Conservation (phyloP, 257 asterid species). For the Salvia splendens region DNA sequence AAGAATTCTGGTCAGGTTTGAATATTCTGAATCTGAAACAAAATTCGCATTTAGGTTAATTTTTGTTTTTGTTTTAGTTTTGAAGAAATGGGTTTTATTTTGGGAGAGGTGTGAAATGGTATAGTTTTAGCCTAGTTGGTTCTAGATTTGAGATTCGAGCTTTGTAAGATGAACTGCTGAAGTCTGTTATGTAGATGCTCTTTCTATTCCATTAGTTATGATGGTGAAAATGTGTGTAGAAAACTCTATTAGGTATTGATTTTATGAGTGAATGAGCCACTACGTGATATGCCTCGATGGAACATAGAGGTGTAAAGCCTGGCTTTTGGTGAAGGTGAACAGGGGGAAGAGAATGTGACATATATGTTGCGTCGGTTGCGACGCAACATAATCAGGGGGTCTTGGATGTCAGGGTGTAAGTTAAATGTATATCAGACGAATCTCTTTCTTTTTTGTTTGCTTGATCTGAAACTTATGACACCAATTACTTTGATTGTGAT, state of each 20-base stretch:
- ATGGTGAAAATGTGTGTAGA: constrained; percentile 8
- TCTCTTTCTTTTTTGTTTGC: neutral
- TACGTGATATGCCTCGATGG: neutral
- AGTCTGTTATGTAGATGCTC: neutral
- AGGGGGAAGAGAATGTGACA: neutral
- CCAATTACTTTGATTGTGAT: constrained; percentile 24
- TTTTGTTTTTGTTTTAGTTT: neutral
- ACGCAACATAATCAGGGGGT: constrained; percentile 76
- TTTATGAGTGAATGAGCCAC: neutral
- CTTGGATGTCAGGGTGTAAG: constrained; percentile 85
- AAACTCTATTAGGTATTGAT: neutral
- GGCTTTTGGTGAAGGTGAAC: constrained; percentile 13
- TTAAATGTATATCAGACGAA: constrained; percentile 5
- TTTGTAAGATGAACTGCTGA: neutral
- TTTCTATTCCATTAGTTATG: neutral
- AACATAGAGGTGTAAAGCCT: neutral
- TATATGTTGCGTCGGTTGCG: constrained; percentile 49
- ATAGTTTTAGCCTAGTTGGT: neutral
- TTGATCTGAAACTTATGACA: constrained; percentile 21
- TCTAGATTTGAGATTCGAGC: constrained; percentile 5
- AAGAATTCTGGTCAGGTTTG: constrained; percentile 71
- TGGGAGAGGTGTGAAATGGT: constrained; percentile 7
- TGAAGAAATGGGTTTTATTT: neutral
- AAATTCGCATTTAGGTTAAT: neutral
- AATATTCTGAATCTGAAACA: constrained; percentile 20